These are phyloP conservation scores for Purpureocillium takamizusanense DNA, from an alignment of 2,329 filamentous ascomycete genomes.

Conservation along the genomic window DNA sequence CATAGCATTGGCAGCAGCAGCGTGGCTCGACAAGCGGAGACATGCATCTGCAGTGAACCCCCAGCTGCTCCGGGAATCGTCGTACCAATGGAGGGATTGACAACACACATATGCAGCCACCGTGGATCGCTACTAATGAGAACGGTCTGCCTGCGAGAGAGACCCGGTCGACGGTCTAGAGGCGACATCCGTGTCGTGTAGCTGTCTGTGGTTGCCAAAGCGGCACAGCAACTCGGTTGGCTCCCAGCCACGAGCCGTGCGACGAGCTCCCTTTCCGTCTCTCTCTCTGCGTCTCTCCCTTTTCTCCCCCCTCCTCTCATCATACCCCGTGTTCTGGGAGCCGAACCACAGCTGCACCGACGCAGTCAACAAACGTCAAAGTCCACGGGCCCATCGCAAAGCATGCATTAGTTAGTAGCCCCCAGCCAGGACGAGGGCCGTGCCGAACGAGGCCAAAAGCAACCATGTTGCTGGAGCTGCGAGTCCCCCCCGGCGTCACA, in stretches of 20 bases:
- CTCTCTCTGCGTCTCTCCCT: too few relatives aligned
- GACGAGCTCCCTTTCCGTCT: too few relatives aligned
- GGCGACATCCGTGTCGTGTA: too few relatives aligned
- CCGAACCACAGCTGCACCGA: too few relatives aligned
- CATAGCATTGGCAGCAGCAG: not conserved
- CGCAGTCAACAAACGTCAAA: not conserved
- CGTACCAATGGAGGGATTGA: not conserved
- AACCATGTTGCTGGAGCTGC: not conserved
- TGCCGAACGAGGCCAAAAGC: not conserved
- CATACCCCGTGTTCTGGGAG: too few relatives aligned
- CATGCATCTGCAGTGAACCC: slow-evolving; percentile 5
- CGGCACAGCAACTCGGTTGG: too few relatives aligned
- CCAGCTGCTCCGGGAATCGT: not conserved
- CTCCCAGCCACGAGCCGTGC: too few relatives aligned
- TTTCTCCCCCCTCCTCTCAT: too few relatives aligned
- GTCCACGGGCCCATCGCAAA: slow-evolving; percentile 5
- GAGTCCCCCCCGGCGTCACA: too few relatives aligned
- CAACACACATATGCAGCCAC: slow-evolving; percentile 8
- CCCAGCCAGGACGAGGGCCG: slow-evolving; percentile 2
- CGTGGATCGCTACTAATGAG: slow-evolving; percentile 5
- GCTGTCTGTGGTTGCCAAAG: too few relatives aligned
- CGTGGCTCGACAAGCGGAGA: not conserved
- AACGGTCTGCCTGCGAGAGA: not conserved
- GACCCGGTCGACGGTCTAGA: not conserved
- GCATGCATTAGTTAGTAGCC: slow-evolving; percentile 8